Base-by-base conservation (phyloP, 2,329 filamentous ascomycete species). In the Neophaeococcomyces aloes region DNA sequence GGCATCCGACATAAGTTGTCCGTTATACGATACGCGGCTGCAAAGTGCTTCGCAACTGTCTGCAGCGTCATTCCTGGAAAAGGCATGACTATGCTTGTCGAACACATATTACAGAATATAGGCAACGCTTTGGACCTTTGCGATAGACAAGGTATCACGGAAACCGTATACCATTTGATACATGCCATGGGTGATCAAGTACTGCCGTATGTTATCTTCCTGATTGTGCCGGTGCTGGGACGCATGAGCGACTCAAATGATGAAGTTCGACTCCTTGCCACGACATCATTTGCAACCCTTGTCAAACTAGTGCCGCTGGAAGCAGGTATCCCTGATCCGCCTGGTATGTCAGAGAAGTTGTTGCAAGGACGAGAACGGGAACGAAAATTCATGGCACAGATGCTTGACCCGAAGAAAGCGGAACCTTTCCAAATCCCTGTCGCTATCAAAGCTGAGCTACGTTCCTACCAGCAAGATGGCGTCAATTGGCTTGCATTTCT, bases 401-500 rank as follows among this genome's bases (percentile, higher is more conserved):
- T 98, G 63, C 74, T 98, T 41, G 91, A 98, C 59, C 84, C 87
- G 4, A 94, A 94, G 65, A 98, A 98, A 65, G 86, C 98, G 18
- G 91, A 98, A 62, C 72, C 84, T 0, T 98, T 96, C 64, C 69
- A 83, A 52, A 93, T 98, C 35, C 91, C 91, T 0, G 91, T 98
- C 33, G 84, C 86, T 3, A 98, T 98, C 69, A 96, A 96, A 64
- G 93, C 91, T 0, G 86, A 94, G 57, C 75, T 98, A 40, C 85
- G 91, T 51, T 94, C 88, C 0, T 98, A 98, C 60, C 93, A 98
- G 62, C 91, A 98, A 63, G 91, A 98, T 42, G 91, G 91, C 61
- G 89, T 98, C 59, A 98, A 98, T 60, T 98, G 91, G 91, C 77
- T 98, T 40, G 81, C 93, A 45, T 98, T 98, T 67, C 79, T 98